phyloP scores from a whole-genome alignment of 2,329 filamentous ascomycete genomes.

The Phaeosphaeriaceae sp. region DNA sequence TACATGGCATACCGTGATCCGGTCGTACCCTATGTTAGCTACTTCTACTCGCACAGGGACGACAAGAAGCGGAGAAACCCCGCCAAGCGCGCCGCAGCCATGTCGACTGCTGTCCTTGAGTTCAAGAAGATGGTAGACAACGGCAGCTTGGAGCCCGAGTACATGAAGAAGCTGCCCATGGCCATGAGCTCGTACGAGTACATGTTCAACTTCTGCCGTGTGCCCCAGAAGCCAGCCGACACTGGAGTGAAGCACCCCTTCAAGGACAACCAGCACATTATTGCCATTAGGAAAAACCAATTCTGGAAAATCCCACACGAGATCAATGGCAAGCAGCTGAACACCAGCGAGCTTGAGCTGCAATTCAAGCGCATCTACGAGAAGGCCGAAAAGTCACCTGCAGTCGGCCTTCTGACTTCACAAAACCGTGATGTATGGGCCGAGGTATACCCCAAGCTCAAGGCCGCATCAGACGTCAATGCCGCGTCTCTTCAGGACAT shows the following conservation, averaged over 20 bases:
- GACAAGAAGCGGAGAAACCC: slow-evolving; percentile 88
- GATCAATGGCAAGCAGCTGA: slow-evolving; percentile 83
- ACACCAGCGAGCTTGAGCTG: slow-evolving; percentile 85
- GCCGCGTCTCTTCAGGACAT: slow-evolving; percentile 79
- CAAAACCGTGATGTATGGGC: slow-evolving; percentile 96
- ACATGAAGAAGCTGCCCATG: slow-evolving; percentile 97
- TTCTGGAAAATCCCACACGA: slow-evolving; percentile 93
- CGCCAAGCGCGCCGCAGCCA: slow-evolving; percentile 89
- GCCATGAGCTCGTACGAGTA: slow-evolving; percentile 98
- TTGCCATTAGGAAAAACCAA: slow-evolving; percentile 93
- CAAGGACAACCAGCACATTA: slow-evolving; percentile 82
- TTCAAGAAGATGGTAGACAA: slow-evolving; percentile 93
- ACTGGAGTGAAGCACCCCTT: slow-evolving; percentile 81
- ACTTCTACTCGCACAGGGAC: slow-evolving; percentile 98
- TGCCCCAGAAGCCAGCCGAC: slow-evolving; percentile 83
- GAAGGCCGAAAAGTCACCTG: slow-evolving; percentile 68
- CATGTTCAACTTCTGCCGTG: slow-evolving; percentile 96
- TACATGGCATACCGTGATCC: slow-evolving; percentile 95
- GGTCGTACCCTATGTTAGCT: slow-evolving; percentile 96
- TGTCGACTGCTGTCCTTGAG: slow-evolving; percentile 83
- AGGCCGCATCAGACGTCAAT: slow-evolving; percentile 78
- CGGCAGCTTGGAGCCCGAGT: slow-evolving; percentile 89
- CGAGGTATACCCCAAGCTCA: slow-evolving; percentile 70
- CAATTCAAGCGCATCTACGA: slow-evolving; percentile 89
- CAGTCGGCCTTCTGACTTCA: slow-evolving; percentile 84